phyloP scores from a whole-genome alignment of 2,329 filamentous ascomycete genomes.

The Epichloe elymi region DNA sequence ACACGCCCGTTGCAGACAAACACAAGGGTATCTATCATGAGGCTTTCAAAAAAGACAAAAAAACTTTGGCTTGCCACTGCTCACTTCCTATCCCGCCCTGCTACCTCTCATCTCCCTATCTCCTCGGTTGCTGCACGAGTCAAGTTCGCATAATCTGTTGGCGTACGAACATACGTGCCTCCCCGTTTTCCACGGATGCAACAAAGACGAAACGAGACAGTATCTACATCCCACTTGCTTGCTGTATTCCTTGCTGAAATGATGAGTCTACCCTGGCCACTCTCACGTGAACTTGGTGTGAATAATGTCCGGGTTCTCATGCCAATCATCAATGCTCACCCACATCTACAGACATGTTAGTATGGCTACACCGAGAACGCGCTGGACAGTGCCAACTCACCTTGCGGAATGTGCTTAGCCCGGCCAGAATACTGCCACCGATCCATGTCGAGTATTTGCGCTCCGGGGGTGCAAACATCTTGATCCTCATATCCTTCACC shows the following conservation, averaged over 20 bases:
- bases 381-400: constrained; percentile 33
- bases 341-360: constrained; percentile 61
- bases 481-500: constrained; percentile 98
- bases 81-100: constrained; percentile 1
- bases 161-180: no score
- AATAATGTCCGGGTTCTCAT: constrained; percentile 98
- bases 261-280: neutral
- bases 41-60: constrained; percentile 12
- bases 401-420: constrained; percentile 96
- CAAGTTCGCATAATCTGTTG: no score
- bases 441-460: constrained; percentile 99
- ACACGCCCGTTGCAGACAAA: constrained; percentile 9
- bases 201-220: no score
- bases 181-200: no score
- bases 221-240: no score
- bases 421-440: constrained; percentile 90
- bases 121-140: no score
- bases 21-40: constrained; percentile 27
- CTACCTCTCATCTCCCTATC: no score
- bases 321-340: constrained; percentile 99
- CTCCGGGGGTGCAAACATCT: constrained; percentile 96
- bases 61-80: neutral
- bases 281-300: constrained; percentile 87
- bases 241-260: no score
- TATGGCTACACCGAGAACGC: neutral